Evolutionary conservation across 2,329 filamentous ascomycete species (phyloP).

Genomic region (Claviceps fusiformis): DNA sequence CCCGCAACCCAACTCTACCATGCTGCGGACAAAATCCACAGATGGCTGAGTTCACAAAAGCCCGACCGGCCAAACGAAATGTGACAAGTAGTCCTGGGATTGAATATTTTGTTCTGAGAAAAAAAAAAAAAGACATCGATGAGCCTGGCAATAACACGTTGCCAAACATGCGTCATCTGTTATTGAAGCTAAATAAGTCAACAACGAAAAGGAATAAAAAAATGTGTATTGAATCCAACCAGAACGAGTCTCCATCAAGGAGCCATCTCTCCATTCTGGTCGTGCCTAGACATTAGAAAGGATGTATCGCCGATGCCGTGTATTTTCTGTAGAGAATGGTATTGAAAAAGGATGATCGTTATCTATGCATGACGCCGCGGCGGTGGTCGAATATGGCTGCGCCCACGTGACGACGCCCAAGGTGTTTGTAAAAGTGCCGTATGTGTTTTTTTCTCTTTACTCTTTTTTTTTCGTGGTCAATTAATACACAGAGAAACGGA

Average conservation of each 20-base stretch:
- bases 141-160: neutral
- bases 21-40: neutral
- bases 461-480: neutral
- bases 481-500: neutral
- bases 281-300: conserved; percentile 4
- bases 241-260: conserved; percentile 5
- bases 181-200: neutral
- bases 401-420: neutral
- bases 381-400: neutral
- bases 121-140: neutral
- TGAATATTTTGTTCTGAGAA: conserved; percentile 3
- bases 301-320: conserved; percentile 4
- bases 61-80: neutral
- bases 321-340: neutral
- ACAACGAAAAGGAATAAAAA: neutral
- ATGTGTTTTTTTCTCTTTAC: too few relatives aligned
- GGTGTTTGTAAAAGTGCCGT: neutral
- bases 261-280: neutral
- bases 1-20: neutral
- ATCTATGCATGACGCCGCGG: conserved; percentile 1
- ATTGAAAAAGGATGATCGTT: conserved; percentile 1
- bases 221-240: neutral
- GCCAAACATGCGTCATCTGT: neutral
- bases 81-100: neutral
- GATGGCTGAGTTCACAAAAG: neutral